Conservation (phyloP, 306 rosid genomes). For the Geum urbanum region DNA sequence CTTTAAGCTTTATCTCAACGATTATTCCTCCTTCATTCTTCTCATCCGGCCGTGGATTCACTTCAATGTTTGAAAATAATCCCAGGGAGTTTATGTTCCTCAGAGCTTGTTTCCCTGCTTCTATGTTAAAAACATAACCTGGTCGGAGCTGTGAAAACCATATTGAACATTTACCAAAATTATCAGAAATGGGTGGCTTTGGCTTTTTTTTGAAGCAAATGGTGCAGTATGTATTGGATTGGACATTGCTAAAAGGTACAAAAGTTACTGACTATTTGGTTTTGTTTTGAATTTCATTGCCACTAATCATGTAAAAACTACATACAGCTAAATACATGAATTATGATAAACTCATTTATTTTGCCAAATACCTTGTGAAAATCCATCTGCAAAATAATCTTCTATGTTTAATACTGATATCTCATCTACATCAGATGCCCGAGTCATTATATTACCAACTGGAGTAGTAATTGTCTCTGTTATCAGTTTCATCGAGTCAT, state of each 20-base stretch:
- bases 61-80: conserved; percentile 93
- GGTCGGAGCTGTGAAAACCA: conserved; percentile 62
- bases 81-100: conserved; percentile 82
- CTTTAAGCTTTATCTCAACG: conserved; percentile 89
- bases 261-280: background rate
- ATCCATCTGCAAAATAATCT: background rate
- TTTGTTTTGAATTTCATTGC: background rate
- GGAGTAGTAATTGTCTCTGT: background rate
- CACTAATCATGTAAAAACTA: background rate
- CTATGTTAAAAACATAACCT: conserved; percentile 68
- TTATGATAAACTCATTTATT: background rate
- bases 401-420: background rate
- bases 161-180: conserved; percentile 32
- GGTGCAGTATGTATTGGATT: background rate
- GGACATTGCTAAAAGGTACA: background rate
- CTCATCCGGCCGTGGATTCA: conserved; percentile 93
- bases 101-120: conserved; percentile 98
- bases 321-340: background rate
- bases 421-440: background rate
- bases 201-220: background rate
- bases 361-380: background rate
- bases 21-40: conserved; percentile 87
- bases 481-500: too few species aligned
- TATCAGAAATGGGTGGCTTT: background rate
- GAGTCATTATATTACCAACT: background rate